Base-by-base conservation (phyloP, 2,329 filamentous ascomycete genomes). In the Shiraia sp. region DNA sequence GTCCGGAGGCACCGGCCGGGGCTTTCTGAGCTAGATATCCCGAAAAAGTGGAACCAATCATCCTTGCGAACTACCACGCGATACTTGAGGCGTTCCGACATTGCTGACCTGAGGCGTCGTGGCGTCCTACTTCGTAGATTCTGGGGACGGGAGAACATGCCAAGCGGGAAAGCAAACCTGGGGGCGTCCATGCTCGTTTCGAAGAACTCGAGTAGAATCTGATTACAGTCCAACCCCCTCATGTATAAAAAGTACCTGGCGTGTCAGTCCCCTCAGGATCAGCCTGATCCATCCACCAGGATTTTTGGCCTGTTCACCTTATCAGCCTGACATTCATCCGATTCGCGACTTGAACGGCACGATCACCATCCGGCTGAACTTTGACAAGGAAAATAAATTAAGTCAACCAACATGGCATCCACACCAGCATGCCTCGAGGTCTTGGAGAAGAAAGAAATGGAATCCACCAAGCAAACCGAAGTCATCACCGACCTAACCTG, bases 401-500 rank as follows among this genome's bases (percentile, higher is more conserved):
- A 25, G 36, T 39, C 36, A 12, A 31, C 22, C 28, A 51, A 26
- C 13, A 66, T 65, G 59, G 46, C 57, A 31, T 57, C 57, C 14
- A 45, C 53, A 33, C 53, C 49, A 34, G 38, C 43, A 12, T 63
- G 57, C n/a, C 30, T 53, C 19, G 54, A 61, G 15, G 43, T 40
- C 22, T 32, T 45, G 17, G 48, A 59, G 24, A 16, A 49, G 17
- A 64, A 63, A 42, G 50, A 42, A 45, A 70, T 52, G 72, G 72
- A 58, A 64, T 71, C 16, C 7, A 44, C 54, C 45, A 76, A 72
- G 47, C 68, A 72, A 14, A 52, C 77, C 3, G 68, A 78, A 19
- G 59, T 72, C n/a, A 72, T 72, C 36, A 65, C 74, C 0, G 51
- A 69, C 0, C 68, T 71, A 1, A 68, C 67, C 12, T 79, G 76